A percentile compares a stretch with the other conserved stretches of the same genome.
Conservation (phyloP, 1,139 yeast species). For the Hansenula anomala region DNA sequence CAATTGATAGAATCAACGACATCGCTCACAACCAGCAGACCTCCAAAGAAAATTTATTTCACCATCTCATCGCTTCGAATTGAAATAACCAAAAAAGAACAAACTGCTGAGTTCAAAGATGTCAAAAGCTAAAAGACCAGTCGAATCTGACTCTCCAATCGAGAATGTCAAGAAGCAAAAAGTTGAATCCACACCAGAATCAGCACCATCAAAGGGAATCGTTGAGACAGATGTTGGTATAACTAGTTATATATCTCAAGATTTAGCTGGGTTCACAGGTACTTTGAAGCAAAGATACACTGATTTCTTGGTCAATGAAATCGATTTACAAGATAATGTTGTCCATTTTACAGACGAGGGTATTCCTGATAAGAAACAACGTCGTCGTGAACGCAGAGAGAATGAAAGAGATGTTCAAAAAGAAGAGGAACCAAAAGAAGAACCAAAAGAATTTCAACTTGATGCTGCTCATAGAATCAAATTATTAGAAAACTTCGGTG, state of each 20-base stretch:
- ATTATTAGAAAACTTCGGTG: constrained; percentile 53
- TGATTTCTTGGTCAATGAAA: constrained; percentile 93
- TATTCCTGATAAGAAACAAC: constrained; percentile 50
- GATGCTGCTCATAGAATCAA: constrained; percentile 39
- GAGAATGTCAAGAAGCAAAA: constrained; percentile 7
- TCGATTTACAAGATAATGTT: constrained; percentile 61
- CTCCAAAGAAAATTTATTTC: not conserved
- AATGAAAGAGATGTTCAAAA: constrained; percentile 31
- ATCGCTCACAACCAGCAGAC: not conserved
- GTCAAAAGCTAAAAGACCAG: constrained; percentile 12
- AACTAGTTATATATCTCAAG: constrained; percentile 55
- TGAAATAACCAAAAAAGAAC: not conserved
- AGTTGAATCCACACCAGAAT: not conserved
- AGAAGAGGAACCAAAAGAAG: constrained; percentile 30
- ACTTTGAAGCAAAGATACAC: constrained; percentile 82
- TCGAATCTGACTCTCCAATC: constrained; percentile 6
- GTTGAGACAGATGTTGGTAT: constrained; percentile 81
- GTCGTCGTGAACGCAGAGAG: constrained; percentile 37
- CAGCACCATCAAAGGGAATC: constrained; percentile 17
- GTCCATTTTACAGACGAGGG: constrained; percentile 77
- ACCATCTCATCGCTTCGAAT: constrained; percentile 1
- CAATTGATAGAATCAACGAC: no score
- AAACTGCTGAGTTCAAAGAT: constrained; percentile 1
- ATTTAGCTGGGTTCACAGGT: constrained; percentile 66
- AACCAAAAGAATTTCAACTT: constrained; percentile 40